phyloP scores from a whole-genome alignment of 2,329 filamentous ascomycete species.

The Emmonsia crescens region DNA sequence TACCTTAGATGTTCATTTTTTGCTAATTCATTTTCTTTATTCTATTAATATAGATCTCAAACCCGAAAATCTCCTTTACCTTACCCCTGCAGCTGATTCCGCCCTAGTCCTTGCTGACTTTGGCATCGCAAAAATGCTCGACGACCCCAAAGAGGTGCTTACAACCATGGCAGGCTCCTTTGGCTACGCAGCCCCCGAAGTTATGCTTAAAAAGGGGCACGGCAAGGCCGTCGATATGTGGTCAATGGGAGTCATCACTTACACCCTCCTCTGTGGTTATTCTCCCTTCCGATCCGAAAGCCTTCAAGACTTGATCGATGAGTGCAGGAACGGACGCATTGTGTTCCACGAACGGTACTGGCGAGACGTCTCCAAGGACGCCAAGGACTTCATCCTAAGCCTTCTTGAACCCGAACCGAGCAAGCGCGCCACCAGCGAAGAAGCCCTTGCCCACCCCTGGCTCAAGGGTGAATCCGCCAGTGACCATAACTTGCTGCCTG shows the following conservation, averaged over 20 bases:
- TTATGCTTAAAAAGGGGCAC: constrained; percentile 96
- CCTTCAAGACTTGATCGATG: constrained; percentile 82
- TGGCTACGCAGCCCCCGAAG: constrained; percentile 92
- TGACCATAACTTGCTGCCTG: constrained; percentile 93
- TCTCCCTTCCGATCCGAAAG: constrained; percentile 96
- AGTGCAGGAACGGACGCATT: constrained; percentile 73
- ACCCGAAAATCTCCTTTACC: constrained; percentile 92
- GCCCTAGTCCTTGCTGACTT: constrained; percentile 92
- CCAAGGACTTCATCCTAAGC: constrained; percentile 82
- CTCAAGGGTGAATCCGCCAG: constrained; percentile 82
- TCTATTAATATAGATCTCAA: constrained; percentile 62
- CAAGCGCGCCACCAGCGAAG: constrained; percentile 65
- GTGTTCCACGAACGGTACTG: constrained; percentile 97
- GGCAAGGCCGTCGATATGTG: constrained; percentile 99
- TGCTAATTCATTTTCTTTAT: constrained; percentile 3
- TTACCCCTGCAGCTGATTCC: constrained; percentile 65
- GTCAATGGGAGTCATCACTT: constrained; percentile 97
- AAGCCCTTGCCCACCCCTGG: constrained; percentile 76
- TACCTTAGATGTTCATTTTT: not conserved
- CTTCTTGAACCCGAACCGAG: constrained; percentile 70
- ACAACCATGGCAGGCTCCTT: constrained; percentile 99
- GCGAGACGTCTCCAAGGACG: constrained; percentile 92
- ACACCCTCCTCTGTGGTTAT: constrained; percentile 95
- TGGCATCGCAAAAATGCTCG: constrained; percentile 96
- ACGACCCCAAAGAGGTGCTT: constrained; percentile 78